phyloP scores from a whole-genome alignment of 306 rosid species.

The Acmispon strigosus region DNA sequence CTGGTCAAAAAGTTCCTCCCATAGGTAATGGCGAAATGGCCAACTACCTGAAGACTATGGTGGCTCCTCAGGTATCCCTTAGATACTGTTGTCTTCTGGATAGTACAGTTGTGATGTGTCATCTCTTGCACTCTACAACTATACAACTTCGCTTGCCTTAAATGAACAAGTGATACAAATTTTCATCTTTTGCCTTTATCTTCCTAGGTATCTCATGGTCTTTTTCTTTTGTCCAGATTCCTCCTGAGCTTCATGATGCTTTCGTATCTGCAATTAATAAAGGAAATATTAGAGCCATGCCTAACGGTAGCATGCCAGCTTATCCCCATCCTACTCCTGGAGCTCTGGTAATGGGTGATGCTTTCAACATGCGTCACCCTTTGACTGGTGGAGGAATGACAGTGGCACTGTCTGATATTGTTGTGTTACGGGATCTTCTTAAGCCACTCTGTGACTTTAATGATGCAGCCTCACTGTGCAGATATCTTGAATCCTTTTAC shows the following conservation, averaged over 20 bases:
- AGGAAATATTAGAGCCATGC: slow-evolving; percentile 52
- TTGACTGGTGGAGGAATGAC: slow-evolving; percentile 73
- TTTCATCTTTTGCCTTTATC: neutral
- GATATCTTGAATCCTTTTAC: slow-evolving; percentile 50
- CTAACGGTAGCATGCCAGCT: slow-evolving; percentile 49
- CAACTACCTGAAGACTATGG: slow-evolving; percentile 34
- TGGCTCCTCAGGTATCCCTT: slow-evolving; percentile 55
- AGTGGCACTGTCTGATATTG: slow-evolving; percentile 62
- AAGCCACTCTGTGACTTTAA: slow-evolving; percentile 28
- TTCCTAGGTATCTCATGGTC: neutral
- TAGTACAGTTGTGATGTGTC: neutral
- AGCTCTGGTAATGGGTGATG: slow-evolving; percentile 61
- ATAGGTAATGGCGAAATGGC: slow-evolving; percentile 45
- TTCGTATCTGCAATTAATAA: slow-evolving; percentile 38
- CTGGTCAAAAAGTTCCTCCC: slow-evolving; percentile 46
- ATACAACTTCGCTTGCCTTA: neutral
- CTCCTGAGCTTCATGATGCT: slow-evolving; percentile 43
- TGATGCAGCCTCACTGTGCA: slow-evolving; percentile 35
- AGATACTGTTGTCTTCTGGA: neutral
- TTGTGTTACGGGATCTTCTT: slow-evolving; percentile 44
- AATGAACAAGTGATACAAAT: neutral
- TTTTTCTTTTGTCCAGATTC: neutral
- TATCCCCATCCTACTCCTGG: slow-evolving; percentile 46
- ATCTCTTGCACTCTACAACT: neutral
- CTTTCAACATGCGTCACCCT: slow-evolving; percentile 67